Percentiles rank a stretch among this genome's conserved stretches.
Conservation (phyloP, 2,329 filamentous ascomycete species). For the Verticillium dahliae region DNA sequence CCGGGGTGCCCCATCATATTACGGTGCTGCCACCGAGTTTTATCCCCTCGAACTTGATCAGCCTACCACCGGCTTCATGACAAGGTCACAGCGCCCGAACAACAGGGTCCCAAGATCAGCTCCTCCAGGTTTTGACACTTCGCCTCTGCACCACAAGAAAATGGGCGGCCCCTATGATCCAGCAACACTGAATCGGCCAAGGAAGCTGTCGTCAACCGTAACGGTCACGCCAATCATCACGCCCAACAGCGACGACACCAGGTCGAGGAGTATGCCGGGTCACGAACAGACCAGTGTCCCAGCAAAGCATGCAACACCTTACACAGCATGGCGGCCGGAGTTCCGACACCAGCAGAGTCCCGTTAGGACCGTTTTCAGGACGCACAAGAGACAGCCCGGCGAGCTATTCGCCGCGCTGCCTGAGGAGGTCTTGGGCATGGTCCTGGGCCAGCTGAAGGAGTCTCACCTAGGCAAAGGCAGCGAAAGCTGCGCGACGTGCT, state of each 20-base stretch:
- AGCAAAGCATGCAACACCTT: slow-evolving; percentile 24
- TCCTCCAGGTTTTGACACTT: neutral
- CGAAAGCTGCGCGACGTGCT: slow-evolving; percentile 56
- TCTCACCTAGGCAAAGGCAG: slow-evolving; percentile 41
- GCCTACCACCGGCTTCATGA: neutral
- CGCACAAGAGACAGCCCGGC: slow-evolving; percentile 30
- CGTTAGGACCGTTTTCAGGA: slow-evolving; percentile 8
- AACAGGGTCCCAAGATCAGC: neutral
- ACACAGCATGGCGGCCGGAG: slow-evolving; percentile 17
- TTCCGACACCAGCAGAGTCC: slow-evolving; percentile 16
- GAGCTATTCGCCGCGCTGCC: slow-evolving; percentile 51
- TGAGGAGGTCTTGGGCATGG: slow-evolving; percentile 50
- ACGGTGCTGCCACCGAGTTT: slow-evolving; percentile 8
- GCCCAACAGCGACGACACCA: slow-evolving; percentile 17
- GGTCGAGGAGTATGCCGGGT: slow-evolving; percentile 20
- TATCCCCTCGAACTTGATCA: slow-evolving; percentile 8
- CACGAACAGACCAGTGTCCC: slow-evolving; percentile 34
- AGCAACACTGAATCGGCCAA: slow-evolving; percentile 25
- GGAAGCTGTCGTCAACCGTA: slow-evolving; percentile 24
- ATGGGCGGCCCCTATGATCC: neutral
- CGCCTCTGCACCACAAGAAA: neutral
- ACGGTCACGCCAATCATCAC: slow-evolving; percentile 19
- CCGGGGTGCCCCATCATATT: slow-evolving; percentile 9
- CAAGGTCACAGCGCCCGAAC: neutral
- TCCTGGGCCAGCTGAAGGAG: slow-evolving; percentile 46